These are phyloP conservation scores for Saraca asoca DNA, from an alignment of 331 rosid species.

Conservation along the genomic window DNA sequence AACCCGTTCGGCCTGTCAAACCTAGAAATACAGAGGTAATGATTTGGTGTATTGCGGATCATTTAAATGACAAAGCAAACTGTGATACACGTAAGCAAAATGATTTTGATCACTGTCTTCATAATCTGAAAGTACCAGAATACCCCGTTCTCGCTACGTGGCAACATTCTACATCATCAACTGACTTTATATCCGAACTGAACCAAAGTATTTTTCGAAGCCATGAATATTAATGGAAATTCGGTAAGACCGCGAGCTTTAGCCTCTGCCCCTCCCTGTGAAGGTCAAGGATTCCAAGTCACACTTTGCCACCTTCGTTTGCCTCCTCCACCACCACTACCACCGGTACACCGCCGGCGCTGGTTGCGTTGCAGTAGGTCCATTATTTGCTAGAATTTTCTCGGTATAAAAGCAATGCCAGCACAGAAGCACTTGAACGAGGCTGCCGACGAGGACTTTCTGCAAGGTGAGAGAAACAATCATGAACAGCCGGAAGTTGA, in stretches of 20 bases:
- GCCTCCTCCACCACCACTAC: constrained; percentile 3
- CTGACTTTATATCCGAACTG: no score
- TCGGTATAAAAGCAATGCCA: constrained; percentile 61
- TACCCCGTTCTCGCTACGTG: neutral
- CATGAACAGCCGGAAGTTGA: constrained; percentile 43
- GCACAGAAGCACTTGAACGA: constrained; percentile 64
- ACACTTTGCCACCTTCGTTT: constrained; percentile 25
- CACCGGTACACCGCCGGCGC: neutral
- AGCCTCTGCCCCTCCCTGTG: constrained; percentile 31
- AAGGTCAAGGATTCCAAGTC: constrained; percentile 33
- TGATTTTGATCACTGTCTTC: no score
- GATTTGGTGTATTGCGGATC: no score
- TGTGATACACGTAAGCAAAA: no score
- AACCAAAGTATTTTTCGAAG: neutral
- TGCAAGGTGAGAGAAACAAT: constrained; percentile 38
- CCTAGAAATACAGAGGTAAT: no score
- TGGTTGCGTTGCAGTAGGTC: neutral
- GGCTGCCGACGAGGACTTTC: constrained; percentile 43
- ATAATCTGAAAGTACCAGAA: neutral
- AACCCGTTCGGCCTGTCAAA: no score
- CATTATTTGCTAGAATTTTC: constrained; percentile 26
- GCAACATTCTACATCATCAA: no score
- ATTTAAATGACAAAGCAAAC: no score
- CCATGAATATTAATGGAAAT: constrained; percentile 20
- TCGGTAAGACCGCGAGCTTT: constrained; percentile 40